Base-by-base conservation (phyloP, 352 stramenopile genomes). In the Phytophthora pluvialis region DNA sequence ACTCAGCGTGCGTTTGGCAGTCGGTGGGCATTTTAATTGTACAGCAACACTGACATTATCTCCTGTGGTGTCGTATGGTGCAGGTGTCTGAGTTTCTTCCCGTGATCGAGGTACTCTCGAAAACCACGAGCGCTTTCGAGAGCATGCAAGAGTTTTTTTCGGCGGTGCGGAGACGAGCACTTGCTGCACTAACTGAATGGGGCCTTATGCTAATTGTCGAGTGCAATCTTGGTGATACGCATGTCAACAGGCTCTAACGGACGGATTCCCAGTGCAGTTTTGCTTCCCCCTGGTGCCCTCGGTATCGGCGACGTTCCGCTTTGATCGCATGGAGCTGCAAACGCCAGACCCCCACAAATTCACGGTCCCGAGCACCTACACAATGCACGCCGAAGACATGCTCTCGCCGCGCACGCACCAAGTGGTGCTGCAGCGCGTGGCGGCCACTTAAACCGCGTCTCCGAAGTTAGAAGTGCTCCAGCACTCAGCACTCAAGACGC, bases 241-340 rank as follows among this genome's bases (percentile, higher is more conserved):
- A 16, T 59, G 28, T 26, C 7, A 50, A 3, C 46, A 91, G 80
- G 55, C 70, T 21, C 49, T 80, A 21, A 74, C 64, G 9, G 70
- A 84, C 6, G 82, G 78, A n/a, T 91, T 89, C 39, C 82, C 82
- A 9, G 80, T 91, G 13, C 78, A 91, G 58, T 91, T 89, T 63
- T 82, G 77, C 67, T 86, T 91, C 32, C 82, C 82, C 4, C 43
- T 91, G n/a, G 57, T 89, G 39, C 80, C 80, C 3, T 89, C 82
- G 4, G 63, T 89, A 35, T 83, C 78, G 2, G 82, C 82, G 10
- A 88, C 77, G 0, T 87, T 91, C 31, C 78, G 77, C 12, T 91
- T 89, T 47, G 60, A 81, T 40, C 35, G 57, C 16, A 80, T 89
- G 70, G 60, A 78, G 55, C 67, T 89, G 3, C 42, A 61, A 62